A percentile compares a stretch with the other conserved stretches of the same genome.
Evolutionary conservation across 768 basidiomycete species (phyloP).

Genomic region (Hemileccinum impolitum): DNA sequence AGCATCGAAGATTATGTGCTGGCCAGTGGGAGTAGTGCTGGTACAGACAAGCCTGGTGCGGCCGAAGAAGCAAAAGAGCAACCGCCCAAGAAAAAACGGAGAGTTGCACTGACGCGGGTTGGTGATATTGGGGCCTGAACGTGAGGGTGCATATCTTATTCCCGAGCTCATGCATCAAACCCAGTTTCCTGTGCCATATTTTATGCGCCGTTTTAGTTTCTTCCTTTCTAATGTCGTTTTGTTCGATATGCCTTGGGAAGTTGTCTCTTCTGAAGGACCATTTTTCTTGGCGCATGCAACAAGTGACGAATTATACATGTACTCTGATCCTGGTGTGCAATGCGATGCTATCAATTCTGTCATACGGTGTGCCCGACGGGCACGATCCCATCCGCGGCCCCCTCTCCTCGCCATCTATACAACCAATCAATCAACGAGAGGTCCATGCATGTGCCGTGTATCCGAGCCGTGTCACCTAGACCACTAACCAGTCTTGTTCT

Average conservation of each 20-base stretch:
- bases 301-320: conserved; percentile 17
- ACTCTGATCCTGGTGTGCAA: conserved; percentile 20
- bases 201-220: conserved; percentile 16
- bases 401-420: neutral
- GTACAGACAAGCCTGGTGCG: conserved; percentile 2
- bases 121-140: conserved; percentile 46
- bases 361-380: conserved; percentile 8
- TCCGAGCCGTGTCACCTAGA: conserved; percentile 30
- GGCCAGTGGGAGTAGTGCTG: conserved; percentile 11
- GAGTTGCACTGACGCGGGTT: conserved; percentile 71
- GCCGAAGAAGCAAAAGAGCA: conserved; percentile 34
- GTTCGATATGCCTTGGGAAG: conserved; percentile 1
- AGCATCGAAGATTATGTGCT: conserved; percentile 23
- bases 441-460: neutral
- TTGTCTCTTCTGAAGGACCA: neutral
- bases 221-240: conserved; percentile 8
- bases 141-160: neutral
- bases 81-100: conserved; percentile 83
- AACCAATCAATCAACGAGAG: neutral
- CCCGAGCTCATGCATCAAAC: neutral
- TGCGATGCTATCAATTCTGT: conserved; percentile 12
- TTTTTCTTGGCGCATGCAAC: conserved; percentile 10
- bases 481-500: conserved; percentile 66
- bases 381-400: conserved; percentile 1
- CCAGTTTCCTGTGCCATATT: conserved; percentile 5